Evolutionary conservation across 2,329 filamentous ascomycete genomes (phyloP).

Genomic region (Xylaria sp.): DNA sequence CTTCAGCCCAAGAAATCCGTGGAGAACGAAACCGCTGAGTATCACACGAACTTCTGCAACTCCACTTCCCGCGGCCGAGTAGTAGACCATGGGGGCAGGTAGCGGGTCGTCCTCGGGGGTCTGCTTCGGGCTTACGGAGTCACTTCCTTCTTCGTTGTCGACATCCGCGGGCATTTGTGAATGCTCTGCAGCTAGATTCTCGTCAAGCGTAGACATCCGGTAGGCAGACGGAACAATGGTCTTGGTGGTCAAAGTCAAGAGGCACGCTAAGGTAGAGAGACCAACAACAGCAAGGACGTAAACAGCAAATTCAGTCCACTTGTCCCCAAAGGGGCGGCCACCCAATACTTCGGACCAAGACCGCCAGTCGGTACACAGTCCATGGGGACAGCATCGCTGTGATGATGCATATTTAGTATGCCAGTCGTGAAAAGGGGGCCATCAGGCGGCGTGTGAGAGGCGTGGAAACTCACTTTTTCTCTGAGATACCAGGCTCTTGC

Average conservation of each 20-base stretch:
- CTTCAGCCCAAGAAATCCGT: constrained; percentile 90
- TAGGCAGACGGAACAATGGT: constrained; percentile 92
- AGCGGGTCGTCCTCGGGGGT: constrained; percentile 42
- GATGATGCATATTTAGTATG: constrained; percentile 38
- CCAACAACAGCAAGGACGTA: constrained; percentile 78
- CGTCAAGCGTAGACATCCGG: constrained; percentile 87
- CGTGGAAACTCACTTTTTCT: constrained; percentile 65
- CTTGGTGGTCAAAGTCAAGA: constrained; percentile 88
- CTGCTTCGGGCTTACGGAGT: constrained; percentile 56
- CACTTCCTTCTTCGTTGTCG: constrained; percentile 56
- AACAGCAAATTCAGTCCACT: constrained; percentile 80
- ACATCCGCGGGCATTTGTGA: constrained; percentile 54
- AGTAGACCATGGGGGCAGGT: constrained; percentile 84
- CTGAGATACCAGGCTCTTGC: constrained; percentile 75
- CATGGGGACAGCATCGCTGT: constrained; percentile 66
- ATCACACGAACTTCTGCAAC: constrained; percentile 98
- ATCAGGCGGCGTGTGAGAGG: background rate
- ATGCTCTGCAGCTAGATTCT: constrained; percentile 82
- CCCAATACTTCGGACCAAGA: constrained; percentile 64
- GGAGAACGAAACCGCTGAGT: constrained; percentile 95
- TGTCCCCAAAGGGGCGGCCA: constrained; percentile 57
- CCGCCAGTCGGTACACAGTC: constrained; percentile 66
- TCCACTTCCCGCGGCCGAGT: constrained; percentile 93
- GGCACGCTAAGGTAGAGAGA: constrained; percentile 78
- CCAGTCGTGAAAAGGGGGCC: background rate